phyloP scores from a whole-genome alignment of 2,329 filamentous ascomycete genomes.

The Epicoccum sorghinum region DNA sequence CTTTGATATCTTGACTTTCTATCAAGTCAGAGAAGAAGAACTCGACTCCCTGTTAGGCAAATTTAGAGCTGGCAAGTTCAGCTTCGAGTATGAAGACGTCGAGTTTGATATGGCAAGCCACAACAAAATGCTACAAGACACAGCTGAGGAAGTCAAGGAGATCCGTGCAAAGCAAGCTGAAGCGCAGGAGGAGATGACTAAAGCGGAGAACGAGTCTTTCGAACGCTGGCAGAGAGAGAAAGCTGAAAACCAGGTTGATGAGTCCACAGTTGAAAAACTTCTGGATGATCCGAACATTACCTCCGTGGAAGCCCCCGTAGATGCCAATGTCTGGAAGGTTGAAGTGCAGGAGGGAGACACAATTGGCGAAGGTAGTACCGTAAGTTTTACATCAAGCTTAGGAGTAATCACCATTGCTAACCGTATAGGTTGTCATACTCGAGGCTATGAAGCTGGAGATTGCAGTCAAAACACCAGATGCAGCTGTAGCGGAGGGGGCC shows the following conservation, averaged over 20 bases:
- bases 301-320: slow-evolving; percentile 51
- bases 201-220: slow-evolving; percentile 55
- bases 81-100: slow-evolving; percentile 57
- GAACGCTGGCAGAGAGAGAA: slow-evolving; percentile 53
- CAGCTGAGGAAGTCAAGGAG: slow-evolving; percentile 54
- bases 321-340: slow-evolving; percentile 56
- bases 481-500: slow-evolving; percentile 9
- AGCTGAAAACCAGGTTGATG: slow-evolving; percentile 52
- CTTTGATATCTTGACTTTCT: slow-evolving; percentile 63
- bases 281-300: slow-evolving; percentile 51
- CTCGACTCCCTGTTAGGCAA: slow-evolving; percentile 56
- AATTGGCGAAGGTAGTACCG: slow-evolving; percentile 41
- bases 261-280: slow-evolving; percentile 57
- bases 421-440: slow-evolving; percentile 46
- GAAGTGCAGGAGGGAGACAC: slow-evolving; percentile 47
- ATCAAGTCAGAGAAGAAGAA: slow-evolving; percentile 59
- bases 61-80: slow-evolving; percentile 59
- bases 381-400: slow-evolving; percentile 15
- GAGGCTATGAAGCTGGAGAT: slow-evolving; percentile 57
- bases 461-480: slow-evolving; percentile 49
- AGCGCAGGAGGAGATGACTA: slow-evolving; percentile 57
- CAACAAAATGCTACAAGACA: slow-evolving; percentile 56
- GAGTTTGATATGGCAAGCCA: slow-evolving; percentile 63
- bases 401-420: slow-evolving; percentile 4
- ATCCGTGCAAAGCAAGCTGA: slow-evolving; percentile 55